Base-by-base conservation (phyloP, 2,329 filamentous ascomycete genomes). In the Trichoderma pleuroti region DNA sequence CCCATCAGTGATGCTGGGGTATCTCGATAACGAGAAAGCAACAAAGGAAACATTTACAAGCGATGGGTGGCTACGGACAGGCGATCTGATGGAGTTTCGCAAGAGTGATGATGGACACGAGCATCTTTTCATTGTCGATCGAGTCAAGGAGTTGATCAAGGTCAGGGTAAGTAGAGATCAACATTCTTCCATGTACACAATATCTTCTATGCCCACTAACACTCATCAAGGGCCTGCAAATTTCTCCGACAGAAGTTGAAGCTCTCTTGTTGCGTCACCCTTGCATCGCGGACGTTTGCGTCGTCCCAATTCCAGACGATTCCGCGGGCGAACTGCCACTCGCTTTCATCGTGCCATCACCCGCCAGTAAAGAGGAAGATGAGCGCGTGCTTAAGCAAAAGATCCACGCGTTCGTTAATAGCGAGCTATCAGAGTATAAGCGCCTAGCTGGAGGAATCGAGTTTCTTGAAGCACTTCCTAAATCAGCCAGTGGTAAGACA, bases 1-100 rank as follows among this genome's bases (percentile, higher is more conserved):
- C 0, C 93, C 92, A 0, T 89, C 89, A 1, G 86, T 94, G 2
- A 88, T 91, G 0, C 80, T 95, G 0, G 93, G 93, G 1, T 97
- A 97, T 75, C 81, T 94, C 67, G 91, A 94, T 80, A 94, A 96
- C 75, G 88, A 92, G 36, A 89, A 91, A 76, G 75, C 73, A 2
- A 75, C 60, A 12, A 65, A 39, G 9, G 74, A 74, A 30, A 71
- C 72, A 3, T 72, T 76, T 32, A 69, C 69, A 2, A 61, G 56
- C 5, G 72, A 77, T 30, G 72, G 74, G 3, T 79, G 77, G 77
- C 49, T 79, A 32, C 66, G 75, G 6, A 79, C 78, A 12, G 78
- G 77, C 0, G 74, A 75, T n/a, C 46, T 72, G 52, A 92, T 90
- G 0, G 83, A 93, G 2, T 82, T 94, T n/a, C 84, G 85, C 2